phyloP scores from a whole-genome alignment of 768 basidiomycete species.

The Leucocoprinus sp. region DNA sequence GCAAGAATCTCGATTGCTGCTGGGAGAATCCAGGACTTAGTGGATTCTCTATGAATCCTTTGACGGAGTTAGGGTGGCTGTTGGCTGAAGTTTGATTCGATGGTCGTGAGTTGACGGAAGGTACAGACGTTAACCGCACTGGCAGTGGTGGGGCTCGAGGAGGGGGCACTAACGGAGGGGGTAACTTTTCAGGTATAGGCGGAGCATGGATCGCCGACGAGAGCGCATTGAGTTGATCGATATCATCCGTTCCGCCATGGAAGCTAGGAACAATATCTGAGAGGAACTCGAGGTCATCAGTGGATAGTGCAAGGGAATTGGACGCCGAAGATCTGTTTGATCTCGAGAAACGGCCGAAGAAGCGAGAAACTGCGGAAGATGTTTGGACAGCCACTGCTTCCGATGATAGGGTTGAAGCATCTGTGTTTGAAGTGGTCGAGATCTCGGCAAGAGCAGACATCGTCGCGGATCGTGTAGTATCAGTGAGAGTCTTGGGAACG shows the following conservation, averaged over 20 bases:
- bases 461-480: not conserved
- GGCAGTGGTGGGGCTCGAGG: conserved; percentile 18
- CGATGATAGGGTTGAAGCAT: not conserved
- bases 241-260: conserved; percentile 31
- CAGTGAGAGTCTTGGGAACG: conserved; percentile 2
- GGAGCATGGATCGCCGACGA: conserved; percentile 35
- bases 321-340: conserved; percentile 25
- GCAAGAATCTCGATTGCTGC: not conserved
- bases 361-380: conserved; percentile 75
- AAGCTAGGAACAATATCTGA: conserved; percentile 58
- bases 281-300: conserved; percentile 78
- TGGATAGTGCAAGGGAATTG: conserved; percentile 55
- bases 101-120: not conserved
- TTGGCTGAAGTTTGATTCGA: not conserved
- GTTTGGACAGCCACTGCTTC: conserved; percentile 21
- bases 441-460: conserved; percentile 2
- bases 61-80: not conserved
- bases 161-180: conserved; percentile 37
- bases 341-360: conserved; percentile 69
- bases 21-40: not conserved
- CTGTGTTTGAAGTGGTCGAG: not conserved
- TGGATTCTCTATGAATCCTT: not conserved
- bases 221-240: conserved; percentile 27
- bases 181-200: conserved; percentile 33
- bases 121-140: not conserved